Conservation (phyloP, 2,329 filamentous ascomycete genomes). For the Pyrenophora tritici-repentis region DNA sequence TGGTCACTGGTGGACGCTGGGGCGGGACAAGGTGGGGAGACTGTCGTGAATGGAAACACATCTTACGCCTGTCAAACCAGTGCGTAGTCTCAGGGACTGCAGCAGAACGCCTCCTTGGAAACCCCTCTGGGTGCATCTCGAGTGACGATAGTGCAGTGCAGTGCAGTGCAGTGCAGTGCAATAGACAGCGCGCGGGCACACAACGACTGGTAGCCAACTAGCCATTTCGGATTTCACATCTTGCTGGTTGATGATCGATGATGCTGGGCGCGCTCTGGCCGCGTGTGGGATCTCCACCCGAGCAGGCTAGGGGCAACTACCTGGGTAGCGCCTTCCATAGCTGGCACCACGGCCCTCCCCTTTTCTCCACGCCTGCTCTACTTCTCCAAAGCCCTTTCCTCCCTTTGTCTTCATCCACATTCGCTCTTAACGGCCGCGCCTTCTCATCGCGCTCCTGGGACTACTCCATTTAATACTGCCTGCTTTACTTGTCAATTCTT, state of each 20-base stretch:
- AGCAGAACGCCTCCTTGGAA: too few relatives aligned
- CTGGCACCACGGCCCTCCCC: constrained; percentile 28
- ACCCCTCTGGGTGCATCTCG: too few relatives aligned
- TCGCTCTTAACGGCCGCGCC: constrained; percentile 31
- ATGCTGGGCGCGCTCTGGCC: constrained; percentile 17
- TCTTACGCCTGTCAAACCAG: too few relatives aligned
- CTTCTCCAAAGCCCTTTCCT: constrained; percentile 11
- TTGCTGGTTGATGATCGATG: constrained; percentile 8
- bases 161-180: neutral
- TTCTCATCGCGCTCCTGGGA: constrained; percentile 27
- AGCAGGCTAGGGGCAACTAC: constrained; percentile 12
- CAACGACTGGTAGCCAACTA: neutral
- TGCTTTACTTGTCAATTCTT: constrained; percentile 45
- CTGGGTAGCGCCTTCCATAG: constrained; percentile 9
- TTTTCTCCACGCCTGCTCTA: constrained; percentile 20
- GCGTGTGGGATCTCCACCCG: constrained; percentile 22
- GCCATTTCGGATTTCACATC: too few relatives aligned
- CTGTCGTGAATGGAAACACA: too few relatives aligned
- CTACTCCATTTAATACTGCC: constrained; percentile 38
- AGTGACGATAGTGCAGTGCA: too few relatives aligned
- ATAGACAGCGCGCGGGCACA: neutral
- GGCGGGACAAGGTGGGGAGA: neutral
- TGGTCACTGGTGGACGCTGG: neutral
- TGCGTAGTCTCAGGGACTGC: neutral
- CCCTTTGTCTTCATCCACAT: constrained; percentile 28